Percentiles rank a stretch among this genome's conserved stretches.
phyloP scores from a whole-genome alignment of 129 eudicot species.

The Pulicaria dysenterica region DNA sequence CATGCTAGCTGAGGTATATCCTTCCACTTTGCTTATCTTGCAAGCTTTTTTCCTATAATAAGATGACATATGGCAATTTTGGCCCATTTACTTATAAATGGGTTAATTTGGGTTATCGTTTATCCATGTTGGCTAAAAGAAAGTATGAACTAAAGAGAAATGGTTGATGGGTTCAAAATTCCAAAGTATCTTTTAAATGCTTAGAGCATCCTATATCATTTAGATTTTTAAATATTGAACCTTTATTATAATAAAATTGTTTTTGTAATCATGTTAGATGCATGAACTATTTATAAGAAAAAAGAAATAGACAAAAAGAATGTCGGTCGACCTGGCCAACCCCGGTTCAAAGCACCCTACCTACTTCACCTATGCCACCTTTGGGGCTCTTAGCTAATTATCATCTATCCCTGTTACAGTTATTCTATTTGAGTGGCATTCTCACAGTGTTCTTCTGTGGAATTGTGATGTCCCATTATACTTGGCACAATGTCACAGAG shows the following conservation, averaged over 20 bases:
- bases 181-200: neutral
- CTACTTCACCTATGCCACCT: neutral
- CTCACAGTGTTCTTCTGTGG: conserved; percentile 94
- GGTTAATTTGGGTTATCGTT: neutral
- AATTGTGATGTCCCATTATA: conserved; percentile 93
- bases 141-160: neutral
- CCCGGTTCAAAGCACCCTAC: neutral
- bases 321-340: neutral
- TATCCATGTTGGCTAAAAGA: neutral
- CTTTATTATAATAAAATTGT: neutral
- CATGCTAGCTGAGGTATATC: conserved; percentile 70
- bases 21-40: neutral
- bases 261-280: neutral
- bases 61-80: neutral
- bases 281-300: neutral
- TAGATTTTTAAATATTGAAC: neutral
- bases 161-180: neutral
- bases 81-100: neutral
- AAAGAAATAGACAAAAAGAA: neutral
- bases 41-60: neutral
- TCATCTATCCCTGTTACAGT: conserved; percentile 46
- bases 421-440: conserved; percentile 77
- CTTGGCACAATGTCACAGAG: conserved; percentile 92
- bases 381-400: conserved; percentile 16
- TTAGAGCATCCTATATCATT: neutral